Base-by-base conservation (phyloP, 208 protist species). In the Crithidia acanthocephali region DNA sequence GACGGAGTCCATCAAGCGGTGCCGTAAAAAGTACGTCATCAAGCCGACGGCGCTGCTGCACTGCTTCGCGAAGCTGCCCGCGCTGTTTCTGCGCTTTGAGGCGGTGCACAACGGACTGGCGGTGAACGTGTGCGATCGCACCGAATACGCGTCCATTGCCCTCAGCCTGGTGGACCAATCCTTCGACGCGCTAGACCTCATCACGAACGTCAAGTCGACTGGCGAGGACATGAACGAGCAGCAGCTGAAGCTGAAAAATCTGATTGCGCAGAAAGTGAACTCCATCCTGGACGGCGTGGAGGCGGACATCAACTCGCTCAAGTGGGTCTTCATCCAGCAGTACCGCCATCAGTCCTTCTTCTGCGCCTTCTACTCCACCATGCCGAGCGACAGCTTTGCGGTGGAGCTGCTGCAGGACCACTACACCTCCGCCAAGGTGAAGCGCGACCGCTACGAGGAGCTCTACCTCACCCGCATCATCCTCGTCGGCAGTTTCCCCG, bases 311-410 rank as follows among this genome's bases (percentile, higher is more conserved):
- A 79, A 78, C 28, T 84, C 87, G 6, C 67, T 90, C 25, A 93
- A 93, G 76, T 84, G 78, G 32, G 83, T 82, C 25, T 93, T 90
- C 60, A 83, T 96, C 53, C 83, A 91, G 76, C 89, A 96, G 71
- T 94, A 92, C 68, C 89, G 92, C 27, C 92, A 96, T 53, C 92
- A 96, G 63, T 84, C 89, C 32, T 96, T 95, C 76, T 96, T 96
- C 73, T 96, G 92, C 68, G 80, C 86, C 57, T 88, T 95, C 58
- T 96, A 87, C 75, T 76, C 68, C 4, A 85, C 88, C 5, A 65
- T 96, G 40, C 75, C 86, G 6, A 68, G 68, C 18, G 59, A 77
- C 28, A 80, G 78, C 55, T 89, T 91, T 61, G 84, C 87, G 20
- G 60, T 79, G 51, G 80, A 82, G 35, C 48, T 93, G 32, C 82